Evolutionary conservation across 495 filamentous ascomycete species (phyloP), one percentile per base, ranked within the genome.

Genomic region (Aspergillus panamensis): DNA sequence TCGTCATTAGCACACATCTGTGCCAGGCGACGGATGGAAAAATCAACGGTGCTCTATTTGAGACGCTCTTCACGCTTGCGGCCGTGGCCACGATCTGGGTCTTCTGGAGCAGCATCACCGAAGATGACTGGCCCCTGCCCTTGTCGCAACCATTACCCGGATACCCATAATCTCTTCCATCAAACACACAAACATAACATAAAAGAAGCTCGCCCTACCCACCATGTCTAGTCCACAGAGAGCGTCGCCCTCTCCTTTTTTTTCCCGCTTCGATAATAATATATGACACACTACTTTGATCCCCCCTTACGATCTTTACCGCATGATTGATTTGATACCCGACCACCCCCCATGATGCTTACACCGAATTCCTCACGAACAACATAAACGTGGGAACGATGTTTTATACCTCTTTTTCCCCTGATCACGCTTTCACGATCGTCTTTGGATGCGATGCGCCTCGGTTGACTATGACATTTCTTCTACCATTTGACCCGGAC

Each of bases 81-180:
- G 79, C 92, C 2, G 91, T 97, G 8, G 80, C 88, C 13, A 82
- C 81, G 72, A 66, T 96, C 48, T 99, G 93, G 93, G 66, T 88
- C 60, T 99, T 99, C 79, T 97, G 95, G 94, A 93, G 90, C 40
- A 96, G 91, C 77, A 99, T 99, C 66, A 99, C 94, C 5, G 94
- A 99, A 74, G 94, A 99, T 66, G 93, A 97, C 76, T 99, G 94
- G 94, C 91, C 94, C 1, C 82, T 87, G 79, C 84, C 86, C 13
- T 33, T 60, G 49, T 70, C 55, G 17, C 69, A 14, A 65, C 60
- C 54, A 70, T 70, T 19, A 65, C 67, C 48, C 35, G 71, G 69
- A 30, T 82, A 84, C 62, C 73, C 74, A 56, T 82, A 68, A 77
- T 65, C 14, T 2, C 13, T 17, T 35, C 31, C 47, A 16, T 7